Base-by-base conservation (phyloP, 2,329 filamentous ascomycete genomes). In the Aureobasidium sp. region DNA sequence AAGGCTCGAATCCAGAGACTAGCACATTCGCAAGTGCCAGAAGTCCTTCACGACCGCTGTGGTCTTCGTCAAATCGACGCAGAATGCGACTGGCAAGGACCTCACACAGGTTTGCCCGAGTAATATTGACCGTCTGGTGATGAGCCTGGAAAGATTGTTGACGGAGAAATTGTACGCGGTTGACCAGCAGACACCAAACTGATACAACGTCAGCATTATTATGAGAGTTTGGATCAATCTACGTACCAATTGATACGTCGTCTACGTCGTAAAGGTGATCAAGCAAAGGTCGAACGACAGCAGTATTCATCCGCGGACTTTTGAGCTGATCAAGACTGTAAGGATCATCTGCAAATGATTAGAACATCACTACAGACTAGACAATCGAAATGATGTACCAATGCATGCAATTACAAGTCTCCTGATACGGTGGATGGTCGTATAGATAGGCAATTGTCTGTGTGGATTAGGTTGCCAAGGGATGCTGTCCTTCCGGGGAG, bases 151-250 rank as follows among this genome's bases (percentile, higher is more conserved):
- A 84, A 10, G 81, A 77, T 66, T 93, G 87, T 66, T 93, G 86
- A 53, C 85, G 79, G 21, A 90, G 74, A 62, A 93, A 93, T 63
- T 90, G 85, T 29, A 83, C 81, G 12, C 87, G 79, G 63, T 94
- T 93, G 59, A 93, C 87, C 19, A 94, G 77, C 56, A 94, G 72
- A 65, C 87, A 91, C 67, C 91, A 93, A 10, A 93, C 86, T 84
- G 61, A 16, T 10, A 16, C 19, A 14, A 8, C 11, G 14, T 51
- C 22, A 51, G 48, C 14, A 25, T 41, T 3, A 39, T 4, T 24
- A 1, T 10, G 14, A 16, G 8, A 25, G 17, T 5, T n/a, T 3
- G 7, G 3, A 8, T 1, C 5, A 4, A 3, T 19, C 25, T 16
- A 58, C 75, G 58, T 70, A 85, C 83, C 78, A 53, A 90, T 83